phyloP scores from a whole-genome alignment of 2,329 filamentous ascomycete species.

The Aspergillus pseudoviridinutans region DNA sequence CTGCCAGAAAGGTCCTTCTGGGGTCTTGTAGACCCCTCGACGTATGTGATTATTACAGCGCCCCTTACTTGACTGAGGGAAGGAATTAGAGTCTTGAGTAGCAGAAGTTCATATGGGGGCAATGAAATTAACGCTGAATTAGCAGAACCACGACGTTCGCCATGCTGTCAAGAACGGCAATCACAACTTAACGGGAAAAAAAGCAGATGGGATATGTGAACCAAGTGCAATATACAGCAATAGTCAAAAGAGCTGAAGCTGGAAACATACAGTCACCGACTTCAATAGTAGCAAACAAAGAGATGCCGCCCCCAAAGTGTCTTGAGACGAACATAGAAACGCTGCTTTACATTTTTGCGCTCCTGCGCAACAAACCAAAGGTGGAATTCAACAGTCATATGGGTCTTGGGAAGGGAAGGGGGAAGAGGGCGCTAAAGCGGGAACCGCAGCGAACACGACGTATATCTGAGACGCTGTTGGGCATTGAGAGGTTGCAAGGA shows the following conservation, averaged over 20 bases:
- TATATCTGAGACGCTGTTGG: not conserved
- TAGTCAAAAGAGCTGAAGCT: not conserved
- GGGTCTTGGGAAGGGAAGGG: not conserved
- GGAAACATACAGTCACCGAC: not conserved
- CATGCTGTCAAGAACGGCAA: not conserved
- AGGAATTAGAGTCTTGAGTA: not conserved
- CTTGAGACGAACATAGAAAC: not conserved
- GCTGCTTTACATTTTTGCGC: not conserved
- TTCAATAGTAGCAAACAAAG: not conserved
- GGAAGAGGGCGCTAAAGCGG: not conserved
- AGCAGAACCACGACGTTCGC: not conserved
- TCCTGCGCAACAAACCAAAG: not conserved
- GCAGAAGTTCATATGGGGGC: not conserved
- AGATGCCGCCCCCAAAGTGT: not conserved
- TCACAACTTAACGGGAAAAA: not conserved
- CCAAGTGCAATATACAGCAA: not conserved
- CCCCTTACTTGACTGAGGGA: not conserved
- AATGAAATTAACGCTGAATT: not conserved
- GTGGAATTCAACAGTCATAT: not conserved
- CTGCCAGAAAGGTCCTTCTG: too few species aligned
- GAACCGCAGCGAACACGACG: not conserved
- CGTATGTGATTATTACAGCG: not conserved
- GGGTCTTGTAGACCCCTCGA: not conserved
- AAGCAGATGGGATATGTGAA: not conserved
- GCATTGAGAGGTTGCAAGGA: not conserved